phyloP scores from a whole-genome alignment of 139 green algal species.

The Haematococcus lacustris region DNA sequence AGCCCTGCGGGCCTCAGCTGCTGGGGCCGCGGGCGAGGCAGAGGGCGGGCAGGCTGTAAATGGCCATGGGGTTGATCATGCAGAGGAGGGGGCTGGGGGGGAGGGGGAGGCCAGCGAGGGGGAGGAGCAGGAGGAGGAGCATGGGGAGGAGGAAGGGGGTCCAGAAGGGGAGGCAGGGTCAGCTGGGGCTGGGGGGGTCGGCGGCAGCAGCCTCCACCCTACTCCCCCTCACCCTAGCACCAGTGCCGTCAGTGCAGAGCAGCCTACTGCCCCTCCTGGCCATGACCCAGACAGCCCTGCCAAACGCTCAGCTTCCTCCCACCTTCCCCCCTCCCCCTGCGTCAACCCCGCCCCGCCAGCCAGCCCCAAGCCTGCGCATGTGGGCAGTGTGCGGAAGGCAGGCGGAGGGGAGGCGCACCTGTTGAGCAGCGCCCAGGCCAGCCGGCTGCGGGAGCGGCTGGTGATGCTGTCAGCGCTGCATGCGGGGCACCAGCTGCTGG shows the following conservation, averaged over 20 bases:
- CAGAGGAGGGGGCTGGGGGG: background rate
- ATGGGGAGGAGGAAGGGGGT: slow-evolving; percentile 1
- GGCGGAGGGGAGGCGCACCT: too few relatives aligned
- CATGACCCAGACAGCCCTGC: too few relatives aligned
- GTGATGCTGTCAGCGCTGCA: slow-evolving; percentile 8
- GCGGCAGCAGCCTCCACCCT: too few relatives aligned
- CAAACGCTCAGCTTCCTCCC: too few relatives aligned
- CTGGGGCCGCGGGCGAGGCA: background rate
- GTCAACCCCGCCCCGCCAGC: too few relatives aligned
- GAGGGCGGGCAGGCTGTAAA: background rate
- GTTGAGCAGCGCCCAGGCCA: too few relatives aligned
- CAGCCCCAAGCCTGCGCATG: too few relatives aligned
- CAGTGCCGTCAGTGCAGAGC: too few relatives aligned
- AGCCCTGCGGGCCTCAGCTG: background rate
- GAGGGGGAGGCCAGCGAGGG: background rate
- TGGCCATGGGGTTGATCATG: background rate
- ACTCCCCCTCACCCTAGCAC: too few relatives aligned
- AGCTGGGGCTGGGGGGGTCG: background rate
- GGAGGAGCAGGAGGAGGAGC: background rate
- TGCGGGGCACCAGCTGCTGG: slow-evolving; percentile 10
- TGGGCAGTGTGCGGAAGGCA: too few relatives aligned
- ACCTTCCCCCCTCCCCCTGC: too few relatives aligned
- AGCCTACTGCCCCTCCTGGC: too few relatives aligned
- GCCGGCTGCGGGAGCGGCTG: slow-evolving; percentile 2
- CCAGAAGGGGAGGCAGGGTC: background rate